Evolutionary conservation across 1,284 basidiomycete genomes (phyloP), one percentile per base, ranked within the genome.

Genomic region (Mycena citricolor): DNA sequence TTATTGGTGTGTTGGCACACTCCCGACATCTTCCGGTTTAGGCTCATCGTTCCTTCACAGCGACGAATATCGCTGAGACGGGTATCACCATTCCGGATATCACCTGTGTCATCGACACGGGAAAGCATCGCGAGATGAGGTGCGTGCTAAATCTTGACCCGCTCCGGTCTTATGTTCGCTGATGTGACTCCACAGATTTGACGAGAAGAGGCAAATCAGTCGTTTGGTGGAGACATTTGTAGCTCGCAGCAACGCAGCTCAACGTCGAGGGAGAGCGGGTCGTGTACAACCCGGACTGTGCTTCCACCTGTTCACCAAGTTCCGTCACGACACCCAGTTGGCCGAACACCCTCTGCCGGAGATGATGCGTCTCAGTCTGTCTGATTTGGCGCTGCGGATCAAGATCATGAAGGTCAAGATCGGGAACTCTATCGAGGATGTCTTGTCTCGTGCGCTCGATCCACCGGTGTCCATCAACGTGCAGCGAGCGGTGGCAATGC

Each of bases 61-160:
- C 84, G 5, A 88, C 82, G 5, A 90, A 88, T 57, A 86, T 90
- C 54, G 83, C 90, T 21, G 92, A 97, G 63, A 97, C 92, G 12
- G 95, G 95, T 63, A 90, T 99, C 48, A 99, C 95, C 0, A 98
- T 99, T 47, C 95, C 95, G 4, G 97, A 99, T 59, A 91, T 98
- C 46, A 98, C 95, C 3, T 95, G 94, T 57, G 97, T 99, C 11
- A 94, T 99, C 45, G 97, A 99, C 63, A 82, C 85, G 1, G 97
- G 97, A 36, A 94, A 93, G 61, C 94, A 99, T 61, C 79, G 90
- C 51, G 86, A 93, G 68, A 94, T 95, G 86, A 80, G 87, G 85
- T 87, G 53, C 42, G 57, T 54, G 5, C 8, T 26, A 8, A 25
- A 32, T 23, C 7, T 44, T 20, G 23, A 4, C 24, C n/a, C n/a